Evolutionary conservation across 2,329 filamentous ascomycete genomes (phyloP).

Genomic region (Penicillium sp.): DNA sequence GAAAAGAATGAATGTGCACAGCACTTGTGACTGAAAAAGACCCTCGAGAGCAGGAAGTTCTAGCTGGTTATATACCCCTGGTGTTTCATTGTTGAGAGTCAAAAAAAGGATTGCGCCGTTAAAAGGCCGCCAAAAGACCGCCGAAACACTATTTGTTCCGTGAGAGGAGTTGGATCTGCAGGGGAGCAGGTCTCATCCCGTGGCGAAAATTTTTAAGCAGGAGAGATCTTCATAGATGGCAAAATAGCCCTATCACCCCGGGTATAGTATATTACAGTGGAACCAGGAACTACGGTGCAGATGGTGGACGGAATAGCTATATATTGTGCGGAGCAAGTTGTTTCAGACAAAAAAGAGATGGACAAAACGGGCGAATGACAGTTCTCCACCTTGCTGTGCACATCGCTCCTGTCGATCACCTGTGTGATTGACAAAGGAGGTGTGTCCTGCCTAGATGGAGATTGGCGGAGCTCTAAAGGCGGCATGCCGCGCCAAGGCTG

Average conservation of each 20-base stretch:
- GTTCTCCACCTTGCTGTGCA: not conserved
- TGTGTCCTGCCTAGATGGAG: not conserved
- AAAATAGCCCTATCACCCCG: slow-evolving; percentile 1
- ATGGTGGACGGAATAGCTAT: not conserved
- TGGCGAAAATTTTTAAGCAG: not conserved
- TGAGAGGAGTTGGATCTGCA: slow-evolving; percentile 3
- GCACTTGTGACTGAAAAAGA: slow-evolving; percentile 25
- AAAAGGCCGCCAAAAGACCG: not conserved
- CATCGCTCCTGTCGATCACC: slow-evolving; percentile 9
- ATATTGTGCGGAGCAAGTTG: not conserved
- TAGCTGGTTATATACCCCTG: slow-evolving; percentile 18
- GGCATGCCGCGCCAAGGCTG: not conserved
- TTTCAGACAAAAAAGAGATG: not conserved
- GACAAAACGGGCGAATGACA: not conserved
- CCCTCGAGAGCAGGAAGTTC: not conserved
- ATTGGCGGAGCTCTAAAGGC: not conserved
- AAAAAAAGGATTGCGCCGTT: not conserved
- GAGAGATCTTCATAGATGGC: not conserved
- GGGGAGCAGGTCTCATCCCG: not conserved
- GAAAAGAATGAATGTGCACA: slow-evolving; percentile 27
- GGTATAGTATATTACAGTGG: slow-evolving; percentile 2
- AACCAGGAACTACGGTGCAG: not conserved
- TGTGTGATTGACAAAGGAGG: not conserved
- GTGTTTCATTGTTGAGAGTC: not conserved
- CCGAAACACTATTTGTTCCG: slow-evolving; percentile 1